Evolutionary conservation across 257 asterid species (phyloP).

Genomic region (Solanum rostratum): DNA sequence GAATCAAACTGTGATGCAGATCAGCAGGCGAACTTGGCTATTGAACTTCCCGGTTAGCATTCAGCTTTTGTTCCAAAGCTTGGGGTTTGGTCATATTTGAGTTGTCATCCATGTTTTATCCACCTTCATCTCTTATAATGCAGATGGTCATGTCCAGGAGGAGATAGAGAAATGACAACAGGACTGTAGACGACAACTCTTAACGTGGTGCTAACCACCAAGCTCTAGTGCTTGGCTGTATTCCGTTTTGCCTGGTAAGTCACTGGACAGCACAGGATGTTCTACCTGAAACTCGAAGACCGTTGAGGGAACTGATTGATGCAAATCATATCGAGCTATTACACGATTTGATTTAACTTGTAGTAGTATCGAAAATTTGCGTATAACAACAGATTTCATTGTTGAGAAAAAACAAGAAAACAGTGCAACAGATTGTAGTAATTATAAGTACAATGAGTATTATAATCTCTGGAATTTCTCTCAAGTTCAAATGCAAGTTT

Average conservation of each 20-base stretch:
- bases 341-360: not conserved
- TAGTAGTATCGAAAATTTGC: not conserved
- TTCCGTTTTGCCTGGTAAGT: not conserved
- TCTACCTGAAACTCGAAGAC: not conserved
- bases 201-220: not conserved
- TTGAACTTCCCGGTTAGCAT: constrained; percentile 62
- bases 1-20: constrained; percentile 89
- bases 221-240: not conserved
- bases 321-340: not conserved
- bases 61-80: not conserved
- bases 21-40: constrained; percentile 84
- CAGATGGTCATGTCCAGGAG: constrained; percentile 75
- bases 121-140: constrained; percentile 1
- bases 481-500: no score
- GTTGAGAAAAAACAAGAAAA: not conserved
- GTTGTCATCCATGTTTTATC: not conserved
- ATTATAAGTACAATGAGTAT: not conserved
- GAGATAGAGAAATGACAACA: constrained; percentile 34
- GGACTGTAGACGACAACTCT: not conserved
- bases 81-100: not conserved
- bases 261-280: not conserved
- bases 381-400: not conserved
- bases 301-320: not conserved
- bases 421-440: not conserved
- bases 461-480: not conserved